A percentile compares a stretch with the other conserved stretches of the same genome.
Conservation (phyloP, 2,329 filamentous ascomycete genomes). For the Biscogniauxia mediterranea region DNA sequence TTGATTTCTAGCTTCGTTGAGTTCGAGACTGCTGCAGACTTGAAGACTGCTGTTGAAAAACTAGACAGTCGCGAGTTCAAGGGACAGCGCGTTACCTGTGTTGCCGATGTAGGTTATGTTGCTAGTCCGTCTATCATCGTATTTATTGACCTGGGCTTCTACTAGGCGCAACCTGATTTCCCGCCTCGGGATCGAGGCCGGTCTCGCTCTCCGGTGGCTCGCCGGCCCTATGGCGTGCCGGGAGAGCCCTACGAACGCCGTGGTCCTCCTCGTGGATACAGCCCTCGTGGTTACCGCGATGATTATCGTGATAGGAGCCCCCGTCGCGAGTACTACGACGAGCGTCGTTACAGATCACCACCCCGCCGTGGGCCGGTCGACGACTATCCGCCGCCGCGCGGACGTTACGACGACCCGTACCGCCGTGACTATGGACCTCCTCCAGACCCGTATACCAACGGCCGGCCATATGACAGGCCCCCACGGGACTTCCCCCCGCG, state of each 20-base stretch:
- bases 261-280: constrained; percentile 76
- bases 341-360: constrained; percentile 77
- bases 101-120: constrained; percentile 71
- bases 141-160: constrained; percentile 23
- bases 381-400: constrained; percentile 70
- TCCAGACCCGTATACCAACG: constrained; percentile 59
- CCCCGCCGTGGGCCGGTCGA: constrained; percentile 70
- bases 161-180: constrained; percentile 77
- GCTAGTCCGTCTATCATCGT: constrained; percentile 2
- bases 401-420: constrained; percentile 76
- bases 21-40: constrained; percentile 88
- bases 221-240: constrained; percentile 65
- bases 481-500: constrained; percentile 50
- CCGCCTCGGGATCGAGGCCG: constrained; percentile 65
- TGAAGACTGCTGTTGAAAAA: constrained; percentile 91
- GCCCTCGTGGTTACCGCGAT: constrained; percentile 67
- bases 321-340: constrained; percentile 84
- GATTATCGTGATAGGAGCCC: constrained; percentile 87
- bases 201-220: constrained; percentile 70
- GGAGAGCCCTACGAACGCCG: constrained; percentile 82
- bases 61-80: constrained; percentile 93
- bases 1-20: constrained; percentile 76
- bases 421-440: constrained; percentile 62
- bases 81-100: constrained; percentile 79
- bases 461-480: constrained; percentile 57